Base-by-base conservation (phyloP, 2,329 filamentous ascomycete species). In the Helotiales sp. region DNA sequence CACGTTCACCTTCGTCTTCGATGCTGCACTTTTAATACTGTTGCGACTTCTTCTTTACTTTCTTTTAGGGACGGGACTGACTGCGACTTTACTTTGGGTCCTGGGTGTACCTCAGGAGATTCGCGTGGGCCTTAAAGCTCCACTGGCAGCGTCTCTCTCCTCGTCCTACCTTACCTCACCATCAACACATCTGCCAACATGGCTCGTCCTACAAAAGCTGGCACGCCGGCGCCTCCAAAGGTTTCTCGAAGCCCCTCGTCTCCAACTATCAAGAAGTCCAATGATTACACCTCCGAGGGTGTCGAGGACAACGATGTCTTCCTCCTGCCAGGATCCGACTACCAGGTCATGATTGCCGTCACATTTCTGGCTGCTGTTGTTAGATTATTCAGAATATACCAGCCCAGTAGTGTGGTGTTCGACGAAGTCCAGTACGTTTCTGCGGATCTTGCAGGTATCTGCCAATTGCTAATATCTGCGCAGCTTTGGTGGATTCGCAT, bases 401-500 rank as follows among this genome's bases (percentile, higher is more conserved):
- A 97, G 79, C 96, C 96, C 65, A 91, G 89, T 76, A 97, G 94
- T 76, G 96, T 99, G 69, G 96, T 99, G 73, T 99, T 99, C 79
- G 96, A 99, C 80, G 96, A 99, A 84, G 96, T 99, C 79, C 96
- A 99, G 93, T 97, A 88, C 79, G 93, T 89, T 3, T 43, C 17
- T 61, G 24, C 65, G 13, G 30, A 43, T 32, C 20, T 6, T 43
- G 20, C 8, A 26, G 47, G 4, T 22, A 13, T 57, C n/a, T 64
- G 50, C 47, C 60, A 66, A 30, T 68, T 65, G 28, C 75, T 75
- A 60, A 72, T 24, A 40, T 64, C 32, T 65, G 58, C 28, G 70
- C 72, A 97, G 93, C 82, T 99, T 99, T 80, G 96, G 96, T 79
- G 96, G 96, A 58, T 99, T 99, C 79, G 96, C 96, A 72, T 93